Evolutionary conservation across 129 eudicot species (phyloP).

Genomic region (Mikania micrantha): DNA sequence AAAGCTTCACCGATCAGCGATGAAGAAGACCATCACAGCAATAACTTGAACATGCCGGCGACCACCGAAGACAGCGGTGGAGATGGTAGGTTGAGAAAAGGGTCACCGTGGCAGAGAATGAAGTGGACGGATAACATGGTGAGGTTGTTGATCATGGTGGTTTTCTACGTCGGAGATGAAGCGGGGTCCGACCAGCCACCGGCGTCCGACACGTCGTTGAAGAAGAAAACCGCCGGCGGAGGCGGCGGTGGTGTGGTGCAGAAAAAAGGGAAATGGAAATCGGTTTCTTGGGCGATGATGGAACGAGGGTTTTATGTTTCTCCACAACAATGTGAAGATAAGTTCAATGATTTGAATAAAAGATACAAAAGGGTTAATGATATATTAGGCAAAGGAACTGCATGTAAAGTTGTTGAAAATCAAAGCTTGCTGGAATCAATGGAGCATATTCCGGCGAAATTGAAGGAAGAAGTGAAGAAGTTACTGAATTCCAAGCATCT

Average conservation of each 20-base stretch:
- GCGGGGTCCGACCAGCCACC: conserved; percentile 42
- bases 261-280: conserved; percentile 98
- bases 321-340: conserved; percentile 96
- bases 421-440: conserved; percentile 65
- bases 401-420: conserved; percentile 87
- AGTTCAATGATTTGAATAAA: conserved; percentile 87
- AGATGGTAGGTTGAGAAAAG: conserved; percentile 46
- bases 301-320: conserved; percentile 93
- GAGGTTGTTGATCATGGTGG: conserved; percentile 68
- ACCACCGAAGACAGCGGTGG: conserved; percentile 51
- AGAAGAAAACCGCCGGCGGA: conserved; percentile 35
- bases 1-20: conserved; percentile 53
- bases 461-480: conserved; percentile 81
- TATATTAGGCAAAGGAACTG: conserved; percentile 76
- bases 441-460: conserved; percentile 64
- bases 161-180: conserved; percentile 77
- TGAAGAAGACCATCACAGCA: conserved; percentile 57
- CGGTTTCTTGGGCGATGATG: conserved; percentile 92
- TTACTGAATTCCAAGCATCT: conserved; percentile 84
- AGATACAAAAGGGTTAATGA: conserved; percentile 94
- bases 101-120: conserved; percentile 94
- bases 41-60: conserved; percentile 16
- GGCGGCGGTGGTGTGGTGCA: conserved; percentile 38
- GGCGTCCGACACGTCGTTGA: conserved; percentile 37
- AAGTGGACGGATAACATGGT: conserved; percentile 96